phyloP scores from a whole-genome alignment of 805 yeast species.

The Saccharomycopsis fermentans region DNA sequence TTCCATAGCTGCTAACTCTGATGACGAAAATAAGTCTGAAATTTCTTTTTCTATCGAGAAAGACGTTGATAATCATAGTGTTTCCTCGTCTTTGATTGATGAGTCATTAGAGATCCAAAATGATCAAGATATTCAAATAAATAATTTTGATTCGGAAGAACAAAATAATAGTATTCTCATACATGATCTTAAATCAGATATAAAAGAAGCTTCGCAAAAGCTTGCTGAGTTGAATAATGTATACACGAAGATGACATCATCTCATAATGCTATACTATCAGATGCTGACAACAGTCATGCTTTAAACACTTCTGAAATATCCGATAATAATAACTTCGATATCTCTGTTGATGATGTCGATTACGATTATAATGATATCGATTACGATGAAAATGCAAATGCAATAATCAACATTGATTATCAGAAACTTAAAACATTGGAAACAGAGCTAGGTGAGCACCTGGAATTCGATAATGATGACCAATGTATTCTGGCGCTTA shows the following conservation, averaged over 20 bases:
- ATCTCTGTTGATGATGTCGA: not conserved
- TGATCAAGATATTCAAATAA: slow-evolving; percentile 3
- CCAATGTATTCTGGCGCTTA: slow-evolving; percentile 1
- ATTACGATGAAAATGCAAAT: not conserved
- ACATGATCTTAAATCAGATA: slow-evolving; percentile 3
- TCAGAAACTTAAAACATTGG: slow-evolving; percentile 2
- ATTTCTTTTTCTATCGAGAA: not conserved
- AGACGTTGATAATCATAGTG: not conserved
- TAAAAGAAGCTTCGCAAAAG: slow-evolving; percentile 6
- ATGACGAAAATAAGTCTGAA: not conserved
- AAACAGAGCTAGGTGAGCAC: slow-evolving; percentile 2
- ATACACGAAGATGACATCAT: not conserved
- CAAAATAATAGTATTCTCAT: not conserved
- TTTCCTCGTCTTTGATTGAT: not conserved
- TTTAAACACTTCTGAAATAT: not conserved
- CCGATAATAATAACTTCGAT: not conserved
- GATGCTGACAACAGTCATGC: not conserved
- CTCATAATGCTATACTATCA: not conserved
- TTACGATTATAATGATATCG: not conserved
- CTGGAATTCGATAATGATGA: not conserved
- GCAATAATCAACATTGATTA: not conserved
- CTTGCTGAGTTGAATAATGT: slow-evolving; percentile 8
- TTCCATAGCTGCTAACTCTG: not conserved
- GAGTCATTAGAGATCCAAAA: slow-evolving; percentile 3
- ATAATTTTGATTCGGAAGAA: slow-evolving; percentile 1